Base-by-base conservation (phyloP, 2,329 filamentous ascomycete genomes). In the Colletotrichum graminicola region DNA sequence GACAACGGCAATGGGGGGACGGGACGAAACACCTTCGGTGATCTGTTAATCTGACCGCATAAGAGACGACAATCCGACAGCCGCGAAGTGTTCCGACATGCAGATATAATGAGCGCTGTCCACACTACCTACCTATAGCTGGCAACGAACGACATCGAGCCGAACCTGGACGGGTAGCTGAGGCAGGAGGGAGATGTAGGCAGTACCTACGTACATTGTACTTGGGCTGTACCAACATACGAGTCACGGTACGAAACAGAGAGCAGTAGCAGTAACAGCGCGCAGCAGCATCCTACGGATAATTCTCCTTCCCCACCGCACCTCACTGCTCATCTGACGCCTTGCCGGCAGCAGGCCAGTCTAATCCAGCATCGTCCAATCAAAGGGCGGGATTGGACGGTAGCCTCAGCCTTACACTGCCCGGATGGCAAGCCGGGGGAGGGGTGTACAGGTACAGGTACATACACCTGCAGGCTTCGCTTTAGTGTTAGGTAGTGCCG, bases 361-460 rank as follows among this genome's bases (percentile, higher is more conserved):
- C n/a, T 69, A 34, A 41, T 8, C 26, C 29, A 12, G 34, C 14
- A n/a, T 41, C 21, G 32, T 45, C 66, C 66, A 68, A 68, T 65
- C 36, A 26, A 57, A 36, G 29, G 55, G 26, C 54, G 54, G 67
- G 11, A 39, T 61, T 41, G 45, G 16, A 52, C 16, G 36, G 43
- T 26, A 36, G 32, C 34, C 73, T 73, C 72, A 73, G 71, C 70
- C 71, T 64, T 73, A 69, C 71, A 67, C 61, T 72, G 71, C 71
- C 65, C 71, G 60, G 54, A 74, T 70, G 57, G 52, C 72, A 60
- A 59, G 51, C 34, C 43, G 68, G 59, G 29, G 29, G 29, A 29
- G 43, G 29, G 45, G n/a, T 43, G 41, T 43, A 43, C 16, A 34
- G 5, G 39, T 41, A 18, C 5, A 7, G 5, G 41, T 43, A 43